A percentile compares a stretch with the other conserved stretches of the same genome.
These are phyloP conservation scores for Penicillium sp. DNA, from an alignment of 2,329 filamentous ascomycete genomes.

Conservation along the genomic window DNA sequence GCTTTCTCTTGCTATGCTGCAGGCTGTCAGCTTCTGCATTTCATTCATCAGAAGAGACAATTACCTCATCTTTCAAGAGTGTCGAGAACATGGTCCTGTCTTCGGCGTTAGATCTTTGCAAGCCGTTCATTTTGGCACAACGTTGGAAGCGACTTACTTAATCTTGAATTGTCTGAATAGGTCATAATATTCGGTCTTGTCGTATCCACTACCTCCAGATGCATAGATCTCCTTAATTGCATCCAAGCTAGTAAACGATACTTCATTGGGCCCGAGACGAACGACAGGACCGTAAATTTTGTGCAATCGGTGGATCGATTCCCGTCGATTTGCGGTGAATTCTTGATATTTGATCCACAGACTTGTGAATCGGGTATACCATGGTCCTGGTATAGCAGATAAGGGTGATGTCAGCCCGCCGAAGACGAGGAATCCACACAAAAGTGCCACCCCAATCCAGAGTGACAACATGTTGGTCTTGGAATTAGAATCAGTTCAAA, in stretches of 20 bases:
- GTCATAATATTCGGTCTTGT: slow-evolving; percentile 40
- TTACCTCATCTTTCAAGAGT: slow-evolving; percentile 26
- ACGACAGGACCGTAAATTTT: slow-evolving; percentile 30
- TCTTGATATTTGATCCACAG: slow-evolving; percentile 35
- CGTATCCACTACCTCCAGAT: slow-evolving; percentile 38
- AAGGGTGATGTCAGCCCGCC: slow-evolving; percentile 18
- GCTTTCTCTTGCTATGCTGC: slow-evolving; percentile 65
- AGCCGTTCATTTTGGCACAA: background rate
- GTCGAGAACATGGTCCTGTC: slow-evolving; percentile 43
- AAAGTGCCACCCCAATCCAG: slow-evolving; percentile 11
- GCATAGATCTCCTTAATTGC: slow-evolving; percentile 36
- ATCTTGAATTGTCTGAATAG: slow-evolving; percentile 37
- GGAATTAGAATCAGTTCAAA: background rate
- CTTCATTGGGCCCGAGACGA: slow-evolving; percentile 33
- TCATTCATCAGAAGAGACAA: background rate
- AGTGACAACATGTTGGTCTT: slow-evolving; percentile 18
- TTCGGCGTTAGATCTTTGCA: background rate
- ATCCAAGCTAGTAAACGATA: slow-evolving; percentile 31
- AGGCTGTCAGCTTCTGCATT: slow-evolving; percentile 1
- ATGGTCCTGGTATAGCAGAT: slow-evolving; percentile 30
- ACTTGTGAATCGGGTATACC: slow-evolving; percentile 32
- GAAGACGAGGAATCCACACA: slow-evolving; percentile 12
- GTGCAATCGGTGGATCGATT: slow-evolving; percentile 33
- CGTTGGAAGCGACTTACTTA: slow-evolving; percentile 23
- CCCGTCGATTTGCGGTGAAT: slow-evolving; percentile 29